These are phyloP conservation scores for Kodamaea restingae DNA, from an alignment of 805 yeast species.

Conservation along the genomic window DNA sequence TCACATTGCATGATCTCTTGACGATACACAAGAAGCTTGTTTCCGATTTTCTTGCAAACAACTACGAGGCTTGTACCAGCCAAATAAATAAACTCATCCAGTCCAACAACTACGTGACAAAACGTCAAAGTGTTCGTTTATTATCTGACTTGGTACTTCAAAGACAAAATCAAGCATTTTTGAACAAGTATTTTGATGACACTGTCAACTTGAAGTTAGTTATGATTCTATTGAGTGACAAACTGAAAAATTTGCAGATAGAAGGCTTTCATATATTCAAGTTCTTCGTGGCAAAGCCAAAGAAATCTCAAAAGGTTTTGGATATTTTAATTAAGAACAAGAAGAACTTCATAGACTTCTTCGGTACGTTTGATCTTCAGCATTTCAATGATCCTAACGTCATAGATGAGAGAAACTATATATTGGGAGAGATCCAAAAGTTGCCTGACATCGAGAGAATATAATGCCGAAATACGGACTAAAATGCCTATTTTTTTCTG, in stretches of 20 bases:
- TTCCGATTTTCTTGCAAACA: slow-evolving; percentile 60
- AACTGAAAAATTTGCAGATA: slow-evolving; percentile 79
- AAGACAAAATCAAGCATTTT: slow-evolving; percentile 64
- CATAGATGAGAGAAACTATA: slow-evolving; percentile 75
- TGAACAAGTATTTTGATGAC: slow-evolving; percentile 73
- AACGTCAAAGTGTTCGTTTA: slow-evolving; percentile 81
- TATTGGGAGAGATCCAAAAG: slow-evolving; percentile 67
- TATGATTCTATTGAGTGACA: slow-evolving; percentile 84
- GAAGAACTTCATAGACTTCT: slow-evolving; percentile 65
- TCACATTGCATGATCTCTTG: slow-evolving; percentile 66
- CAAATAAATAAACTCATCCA: slow-evolving; percentile 67
- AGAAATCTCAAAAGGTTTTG: slow-evolving; percentile 70
- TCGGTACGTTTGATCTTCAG: slow-evolving; percentile 59
- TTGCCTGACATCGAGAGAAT: slow-evolving; percentile 56
- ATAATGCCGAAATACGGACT: not conserved
- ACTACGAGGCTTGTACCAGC: slow-evolving; percentile 55
- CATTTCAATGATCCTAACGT: slow-evolving; percentile 63
- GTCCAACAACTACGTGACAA: slow-evolving; percentile 83
- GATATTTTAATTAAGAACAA: slow-evolving; percentile 85
- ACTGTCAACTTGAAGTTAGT: slow-evolving; percentile 79
- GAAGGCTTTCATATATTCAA: slow-evolving; percentile 94
- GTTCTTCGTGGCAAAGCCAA: slow-evolving; percentile 94
- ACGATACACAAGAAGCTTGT: slow-evolving; percentile 67
- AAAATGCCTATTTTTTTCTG: not conserved
- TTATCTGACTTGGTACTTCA: slow-evolving; percentile 68